Conservation (phyloP, 2,329 filamentous ascomycete genomes). For the Xylariaceae sp. region DNA sequence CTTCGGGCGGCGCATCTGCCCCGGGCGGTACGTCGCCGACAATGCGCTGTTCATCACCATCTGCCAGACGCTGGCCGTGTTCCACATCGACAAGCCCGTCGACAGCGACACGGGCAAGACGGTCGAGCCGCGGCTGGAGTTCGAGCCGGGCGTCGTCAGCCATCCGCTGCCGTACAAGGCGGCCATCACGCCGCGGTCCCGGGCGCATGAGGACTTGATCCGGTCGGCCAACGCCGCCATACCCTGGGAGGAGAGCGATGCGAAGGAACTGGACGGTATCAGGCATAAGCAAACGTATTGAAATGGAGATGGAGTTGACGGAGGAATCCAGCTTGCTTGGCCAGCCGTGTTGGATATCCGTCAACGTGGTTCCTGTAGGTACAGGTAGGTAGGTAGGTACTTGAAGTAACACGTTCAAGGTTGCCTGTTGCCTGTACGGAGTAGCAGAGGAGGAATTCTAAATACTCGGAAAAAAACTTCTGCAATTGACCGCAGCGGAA, state of each 20-base stretch:
- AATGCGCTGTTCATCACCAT: constrained; percentile 24
- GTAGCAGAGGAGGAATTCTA: too few relatives aligned
- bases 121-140: constrained; percentile 10
- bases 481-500: too few relatives aligned
- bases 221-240: constrained; percentile 5
- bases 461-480: too few relatives aligned
- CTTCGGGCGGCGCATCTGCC: constrained; percentile 29
- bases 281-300: too few relatives aligned
- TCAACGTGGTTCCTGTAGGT: too few relatives aligned
- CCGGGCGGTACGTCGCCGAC: constrained; percentile 26
- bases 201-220: constrained; percentile 17
- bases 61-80: constrained; percentile 38
- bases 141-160: constrained; percentile 16
- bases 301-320: too few relatives aligned
- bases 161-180: constrained; percentile 18
- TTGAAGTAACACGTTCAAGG: too few relatives aligned
- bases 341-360: too few relatives aligned
- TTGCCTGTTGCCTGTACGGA: too few relatives aligned
- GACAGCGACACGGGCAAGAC: constrained; percentile 26
- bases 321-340: too few relatives aligned
- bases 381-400: too few relatives aligned
- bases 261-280: constrained; percentile 1
- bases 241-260: constrained; percentile 9
- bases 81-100: constrained; percentile 28
- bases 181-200: constrained; percentile 15